These are phyloP conservation scores for Ophiocordyceps polyrhachis-furcata DNA, from an alignment of 2,329 filamentous ascomycete genomes.

Conservation along the genomic window DNA sequence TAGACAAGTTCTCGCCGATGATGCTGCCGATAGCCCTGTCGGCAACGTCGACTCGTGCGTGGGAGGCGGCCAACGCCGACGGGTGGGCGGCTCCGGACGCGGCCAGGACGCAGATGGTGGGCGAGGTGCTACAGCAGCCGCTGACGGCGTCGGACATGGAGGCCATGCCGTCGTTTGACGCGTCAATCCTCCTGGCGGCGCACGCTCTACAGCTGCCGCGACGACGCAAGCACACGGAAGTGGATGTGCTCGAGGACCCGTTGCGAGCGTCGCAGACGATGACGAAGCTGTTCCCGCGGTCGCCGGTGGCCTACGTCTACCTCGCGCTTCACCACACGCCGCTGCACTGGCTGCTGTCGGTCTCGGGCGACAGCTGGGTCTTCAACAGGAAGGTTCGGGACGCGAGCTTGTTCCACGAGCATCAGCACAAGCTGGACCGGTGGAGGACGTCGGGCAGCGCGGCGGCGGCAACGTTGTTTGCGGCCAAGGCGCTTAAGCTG, in stretches of 20 bases:
- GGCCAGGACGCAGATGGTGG: constrained; percentile 8
- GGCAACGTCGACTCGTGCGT: constrained; percentile 24
- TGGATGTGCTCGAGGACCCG: constrained; percentile 8
- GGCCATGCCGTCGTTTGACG: constrained; percentile 18
- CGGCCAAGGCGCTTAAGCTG: constrained; percentile 29
- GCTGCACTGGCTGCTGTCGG: constrained; percentile 36
- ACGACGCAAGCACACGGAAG: constrained; percentile 11
- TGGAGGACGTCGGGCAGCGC: constrained; percentile 28
- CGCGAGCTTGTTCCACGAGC: constrained; percentile 23
- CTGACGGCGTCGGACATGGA: constrained; percentile 18
- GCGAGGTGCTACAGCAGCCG: constrained; percentile 12
- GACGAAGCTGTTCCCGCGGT: constrained; percentile 23
- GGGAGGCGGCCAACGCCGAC: constrained; percentile 26
- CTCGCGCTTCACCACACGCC: constrained; percentile 38
- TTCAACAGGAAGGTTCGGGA: constrained; percentile 34
- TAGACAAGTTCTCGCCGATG: constrained; percentile 17
- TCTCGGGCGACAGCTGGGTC: constrained; percentile 39
- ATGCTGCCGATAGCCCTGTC: constrained; percentile 26
- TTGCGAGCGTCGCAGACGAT: constrained; percentile 12
- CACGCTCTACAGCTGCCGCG: constrained; percentile 19
- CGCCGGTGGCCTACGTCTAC: constrained; percentile 31
- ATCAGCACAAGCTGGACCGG: constrained; percentile 24
- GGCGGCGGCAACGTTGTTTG: constrained; percentile 26
- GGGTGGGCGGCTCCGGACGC: constrained; percentile 24
- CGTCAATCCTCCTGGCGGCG: constrained; percentile 19